Percentiles rank a stretch among this genome's conserved stretches.
phyloP scores from a whole-genome alignment of 2,329 filamentous ascomycete genomes.

The Nothophaeocryptopus gaeumannii region DNA sequence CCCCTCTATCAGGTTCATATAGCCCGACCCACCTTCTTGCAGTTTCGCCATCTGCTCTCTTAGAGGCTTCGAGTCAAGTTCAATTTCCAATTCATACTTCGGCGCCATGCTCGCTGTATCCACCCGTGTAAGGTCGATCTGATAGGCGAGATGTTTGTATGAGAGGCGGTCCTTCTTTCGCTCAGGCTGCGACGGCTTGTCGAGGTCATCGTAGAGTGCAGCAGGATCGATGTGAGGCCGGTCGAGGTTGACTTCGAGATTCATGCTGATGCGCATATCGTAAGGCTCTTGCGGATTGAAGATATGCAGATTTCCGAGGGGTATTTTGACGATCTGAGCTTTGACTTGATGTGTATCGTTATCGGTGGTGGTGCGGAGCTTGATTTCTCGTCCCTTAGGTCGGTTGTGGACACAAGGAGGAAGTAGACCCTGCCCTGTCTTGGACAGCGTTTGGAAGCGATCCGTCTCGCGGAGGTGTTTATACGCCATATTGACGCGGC shows the following conservation, averaged over 20 bases:
- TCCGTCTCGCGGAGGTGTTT: slow-evolving; percentile 80
- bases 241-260: slow-evolving; percentile 74
- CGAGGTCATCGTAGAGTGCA: slow-evolving; percentile 51
- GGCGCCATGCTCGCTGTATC: slow-evolving; percentile 55
- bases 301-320: slow-evolving; percentile 77
- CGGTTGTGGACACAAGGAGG: slow-evolving; percentile 44
- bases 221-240: slow-evolving; percentile 58
- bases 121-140: slow-evolving; percentile 91
- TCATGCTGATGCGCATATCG: slow-evolving; percentile 91
- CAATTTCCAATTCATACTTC: slow-evolving; percentile 79
- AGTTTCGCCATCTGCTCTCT: slow-evolving; percentile 64
- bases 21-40: slow-evolving; percentile 55
- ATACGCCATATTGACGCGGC: slow-evolving; percentile 69
- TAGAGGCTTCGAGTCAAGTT: slow-evolving; percentile 63
- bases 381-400: slow-evolving; percentile 59
- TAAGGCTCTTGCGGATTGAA: slow-evolving; percentile 73
- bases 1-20: slow-evolving; percentile 66
- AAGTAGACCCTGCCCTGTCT: slow-evolving; percentile 57
- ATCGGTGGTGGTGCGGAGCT: slow-evolving; percentile 61
- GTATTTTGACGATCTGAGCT: slow-evolving; percentile 84
- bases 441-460: slow-evolving; percentile 74
- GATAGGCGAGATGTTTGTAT: slow-evolving; percentile 83
- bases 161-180: slow-evolving; percentile 79
- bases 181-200: slow-evolving; percentile 38
- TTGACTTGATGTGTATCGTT: slow-evolving; percentile 69